These are phyloP conservation scores for Phoma herbarum DNA, from an alignment of 2,329 filamentous ascomycete species.

Conservation along the genomic window DNA sequence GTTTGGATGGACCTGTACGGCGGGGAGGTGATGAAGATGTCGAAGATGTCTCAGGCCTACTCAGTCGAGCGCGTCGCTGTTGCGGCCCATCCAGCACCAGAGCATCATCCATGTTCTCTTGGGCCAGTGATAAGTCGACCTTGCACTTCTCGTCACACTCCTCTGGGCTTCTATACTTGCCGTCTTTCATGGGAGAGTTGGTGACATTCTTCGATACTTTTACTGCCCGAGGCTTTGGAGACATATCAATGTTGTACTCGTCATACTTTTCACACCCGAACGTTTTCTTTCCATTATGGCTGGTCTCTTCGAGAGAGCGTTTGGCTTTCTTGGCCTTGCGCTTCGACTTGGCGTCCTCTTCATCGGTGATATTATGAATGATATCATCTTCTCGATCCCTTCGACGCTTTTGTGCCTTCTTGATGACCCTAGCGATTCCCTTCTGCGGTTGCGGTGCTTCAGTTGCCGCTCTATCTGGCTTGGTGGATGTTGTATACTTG, in stretches of 20 bases:
- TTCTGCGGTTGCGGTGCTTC: background rate
- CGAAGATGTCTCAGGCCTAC: background rate
- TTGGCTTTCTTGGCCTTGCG: background rate
- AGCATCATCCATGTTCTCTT: background rate
- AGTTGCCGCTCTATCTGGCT: background rate
- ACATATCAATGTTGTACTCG: background rate
- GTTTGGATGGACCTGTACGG: background rate
- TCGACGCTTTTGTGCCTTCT: background rate
- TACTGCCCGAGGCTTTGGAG: background rate
- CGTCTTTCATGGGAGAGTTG: background rate
- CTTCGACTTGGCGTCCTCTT: background rate
- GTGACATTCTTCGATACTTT: background rate
- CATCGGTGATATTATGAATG: background rate
- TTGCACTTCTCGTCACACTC: background rate
- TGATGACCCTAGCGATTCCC: background rate
- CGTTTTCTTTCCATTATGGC: background rate
- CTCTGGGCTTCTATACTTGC: background rate
- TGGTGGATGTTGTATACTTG: background rate
- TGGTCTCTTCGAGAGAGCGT: background rate
- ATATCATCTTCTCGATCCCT: background rate
- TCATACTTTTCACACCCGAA: background rate
- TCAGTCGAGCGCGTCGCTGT: background rate
- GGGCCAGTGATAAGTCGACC: background rate
- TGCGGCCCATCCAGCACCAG: background rate
- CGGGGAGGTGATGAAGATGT: background rate